A percentile compares a stretch with the other conserved stretches of the same genome.
Conservation (phyloP, 2,329 filamentous ascomycete genomes). For the Ceratocystis lukuohia region DNA sequence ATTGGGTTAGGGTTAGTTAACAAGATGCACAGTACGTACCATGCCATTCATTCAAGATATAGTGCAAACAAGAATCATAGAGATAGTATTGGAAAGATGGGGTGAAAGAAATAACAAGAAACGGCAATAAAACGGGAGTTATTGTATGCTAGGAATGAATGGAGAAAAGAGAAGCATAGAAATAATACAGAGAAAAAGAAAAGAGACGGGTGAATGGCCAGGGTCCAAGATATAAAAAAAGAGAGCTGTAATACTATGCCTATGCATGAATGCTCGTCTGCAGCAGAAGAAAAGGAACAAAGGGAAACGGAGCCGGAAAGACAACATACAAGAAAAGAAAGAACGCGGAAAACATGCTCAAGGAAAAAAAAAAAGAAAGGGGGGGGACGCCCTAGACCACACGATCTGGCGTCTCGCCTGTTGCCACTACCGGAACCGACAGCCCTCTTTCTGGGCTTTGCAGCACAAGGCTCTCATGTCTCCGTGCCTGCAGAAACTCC, state of each 20-base stretch:
- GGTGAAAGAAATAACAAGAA: not conserved
- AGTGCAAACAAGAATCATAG: not conserved
- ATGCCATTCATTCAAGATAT: too few species aligned
- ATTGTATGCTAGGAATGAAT: not conserved
- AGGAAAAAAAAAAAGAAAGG: not conserved
- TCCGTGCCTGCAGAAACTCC: constrained; percentile 74
- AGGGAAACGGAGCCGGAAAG: not conserved
- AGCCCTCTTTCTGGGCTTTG: constrained; percentile 85
- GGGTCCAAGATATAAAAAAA: not conserved
- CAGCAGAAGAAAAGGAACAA: not conserved
- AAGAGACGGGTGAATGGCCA: not conserved
- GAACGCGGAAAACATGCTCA: not conserved
- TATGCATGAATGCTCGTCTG: not conserved
- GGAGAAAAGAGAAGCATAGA: not conserved
- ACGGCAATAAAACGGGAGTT: not conserved
- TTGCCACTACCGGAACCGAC: constrained; percentile 71
- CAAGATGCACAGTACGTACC: too few species aligned
- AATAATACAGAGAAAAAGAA: not conserved
- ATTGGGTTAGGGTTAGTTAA: too few species aligned
- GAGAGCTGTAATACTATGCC: not conserved
- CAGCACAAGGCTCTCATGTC: constrained; percentile 84
- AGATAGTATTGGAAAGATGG: not conserved
- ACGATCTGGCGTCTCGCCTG: constrained; percentile 66
- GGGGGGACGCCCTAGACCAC: constrained; percentile 42
- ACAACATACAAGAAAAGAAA: not conserved